These are phyloP conservation scores for Phyllosticta citrichinensis DNA, from an alignment of 2,329 filamentous ascomycete genomes.

Conservation along the genomic window DNA sequence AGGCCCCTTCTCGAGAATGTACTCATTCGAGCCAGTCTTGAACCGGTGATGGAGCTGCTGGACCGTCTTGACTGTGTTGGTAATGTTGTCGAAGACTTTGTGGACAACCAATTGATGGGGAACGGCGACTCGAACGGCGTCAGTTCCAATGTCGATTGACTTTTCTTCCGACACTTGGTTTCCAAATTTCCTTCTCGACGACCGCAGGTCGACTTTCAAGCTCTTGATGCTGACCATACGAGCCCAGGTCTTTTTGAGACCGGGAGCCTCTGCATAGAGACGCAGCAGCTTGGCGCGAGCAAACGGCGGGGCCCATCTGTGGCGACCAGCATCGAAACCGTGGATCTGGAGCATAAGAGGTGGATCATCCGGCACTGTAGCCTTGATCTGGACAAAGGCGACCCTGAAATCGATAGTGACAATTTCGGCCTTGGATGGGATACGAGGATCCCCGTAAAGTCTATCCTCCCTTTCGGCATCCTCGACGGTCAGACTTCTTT, in stretches of 20 bases:
- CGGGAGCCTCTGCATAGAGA: conserved; percentile 80
- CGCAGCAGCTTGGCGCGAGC: conserved; percentile 65
- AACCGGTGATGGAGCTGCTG: conserved; percentile 92
- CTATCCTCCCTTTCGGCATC: conserved; percentile 22
- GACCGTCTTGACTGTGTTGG: conserved; percentile 77
- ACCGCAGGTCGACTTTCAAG: conserved; percentile 68
- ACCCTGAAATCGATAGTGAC: conserved; percentile 75
- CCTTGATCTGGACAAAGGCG: conserved; percentile 76
- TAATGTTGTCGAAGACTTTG: conserved; percentile 84
- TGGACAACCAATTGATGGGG: conserved; percentile 87
- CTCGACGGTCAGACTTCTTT: conserved; percentile 22
- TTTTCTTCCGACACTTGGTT: conserved; percentile 60
- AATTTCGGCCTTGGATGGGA: conserved; percentile 47
- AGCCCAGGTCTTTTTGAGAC: conserved; percentile 76
- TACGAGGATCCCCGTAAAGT: conserved; percentile 15
- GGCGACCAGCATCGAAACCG: conserved; percentile 68
- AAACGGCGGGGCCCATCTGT: conserved; percentile 81
- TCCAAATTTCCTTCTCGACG: conserved; percentile 54
- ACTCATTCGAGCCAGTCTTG: conserved; percentile 76
- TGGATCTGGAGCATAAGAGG: conserved; percentile 84
- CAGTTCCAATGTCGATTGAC: conserved; percentile 72
- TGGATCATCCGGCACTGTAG: conserved; percentile 80
- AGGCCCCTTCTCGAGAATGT: conserved; percentile 74
- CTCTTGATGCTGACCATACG: conserved; percentile 75
- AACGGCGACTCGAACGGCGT: conserved; percentile 78